Evolutionary conservation across 345 rosid genomes (phyloP), one percentile per base, ranked within the genome.

Genomic region (Chamaenerion angustifolium): DNA sequence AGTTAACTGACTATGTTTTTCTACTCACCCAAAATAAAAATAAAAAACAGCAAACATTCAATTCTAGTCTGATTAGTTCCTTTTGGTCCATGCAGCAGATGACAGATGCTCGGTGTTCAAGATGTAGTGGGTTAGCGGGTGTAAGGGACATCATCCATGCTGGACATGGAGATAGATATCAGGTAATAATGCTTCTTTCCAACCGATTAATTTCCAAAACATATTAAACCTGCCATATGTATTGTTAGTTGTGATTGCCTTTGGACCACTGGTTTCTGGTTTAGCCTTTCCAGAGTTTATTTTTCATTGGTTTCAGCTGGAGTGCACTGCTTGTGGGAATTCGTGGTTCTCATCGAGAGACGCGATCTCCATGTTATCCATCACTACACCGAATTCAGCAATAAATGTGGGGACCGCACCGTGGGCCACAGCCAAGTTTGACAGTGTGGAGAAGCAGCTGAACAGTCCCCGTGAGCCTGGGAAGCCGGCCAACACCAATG

Each of bases 321-420:
- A 93, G 73, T 93, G 99, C 48, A 69, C 61, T 23, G 77, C 77
- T 4, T 92, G 96, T 59, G 99, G 99, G 12, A 49, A 80, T 70
- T 79, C 84, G 14, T 92, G 99, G 99, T 92, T 82, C 47, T 82
- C 95, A 19, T 80, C 99, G 21, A 72, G 90, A 66, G 95, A 92
- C 4, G 99, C 78, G 43, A 78, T 65, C 27, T 82, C 98, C 2
- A 72, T 69, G 62, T 72, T 87, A 65, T 78, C 96, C 6, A 82
- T 92, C 46, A 79, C 70, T 52, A 66, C 69, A 9, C 89, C 82
- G 0, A 73, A 71, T 55, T 63, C 85, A 35, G 66, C 65, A 11
- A 68, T 56, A 57, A 72, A 53, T 15, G 81, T 67, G 11, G 85
- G 83, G 16, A 59, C 65, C 0, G 89, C 68, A 31, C 72, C 74